Evolutionary conservation across 2,329 filamentous ascomycete species (phyloP), one percentile per base, ranked within the genome.

Genomic region (Xylariaceae sp.): DNA sequence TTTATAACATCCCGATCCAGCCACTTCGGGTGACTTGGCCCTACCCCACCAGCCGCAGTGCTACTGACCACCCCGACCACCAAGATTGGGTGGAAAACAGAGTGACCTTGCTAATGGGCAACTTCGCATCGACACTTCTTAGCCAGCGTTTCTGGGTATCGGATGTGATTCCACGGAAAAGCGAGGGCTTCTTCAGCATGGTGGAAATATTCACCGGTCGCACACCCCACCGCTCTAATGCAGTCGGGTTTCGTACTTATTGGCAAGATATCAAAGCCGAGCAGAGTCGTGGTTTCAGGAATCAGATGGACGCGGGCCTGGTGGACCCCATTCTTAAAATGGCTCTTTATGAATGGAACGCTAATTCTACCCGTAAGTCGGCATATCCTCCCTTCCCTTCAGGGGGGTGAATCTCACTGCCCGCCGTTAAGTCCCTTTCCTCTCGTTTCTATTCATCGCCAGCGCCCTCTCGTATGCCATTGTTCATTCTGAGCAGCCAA

Each of bases 81-180:
- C 30, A 23, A 4, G 15, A 6, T 1, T 47, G 47, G 13, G 17
- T 23, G 10, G 34, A 51, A 2, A 53, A 51, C 10, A n/a, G 10
- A 15, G 7, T 53, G 1, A 50, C 42, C 11, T 11, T 59, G 18
- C 2, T 60, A 18, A 50, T 57, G 9, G 13, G 50, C 4, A 34
- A 52, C 1, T 60, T 37, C 11, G 18, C 8, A 2, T 57, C 62
- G 3, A 48, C 11, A 8, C 34, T 64, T 2, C 3, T 64, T 11
- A 60, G 57, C 7, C 48, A 52, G 13, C 13, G 7, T 0, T 64
- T 62, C 39, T 62, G 60, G 60, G 10, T 15, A 58, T 13, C 30
- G 15, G 1, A 42, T 13, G 8, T 2, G 0, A 51, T 51, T 17
- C 39, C 56, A 8, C 51, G 55, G 17, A 63, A 63, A 30, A 63